Conservation (phyloP, 1,284 basidiomycete genomes). For the Cystobasidium slooffiae region DNA sequence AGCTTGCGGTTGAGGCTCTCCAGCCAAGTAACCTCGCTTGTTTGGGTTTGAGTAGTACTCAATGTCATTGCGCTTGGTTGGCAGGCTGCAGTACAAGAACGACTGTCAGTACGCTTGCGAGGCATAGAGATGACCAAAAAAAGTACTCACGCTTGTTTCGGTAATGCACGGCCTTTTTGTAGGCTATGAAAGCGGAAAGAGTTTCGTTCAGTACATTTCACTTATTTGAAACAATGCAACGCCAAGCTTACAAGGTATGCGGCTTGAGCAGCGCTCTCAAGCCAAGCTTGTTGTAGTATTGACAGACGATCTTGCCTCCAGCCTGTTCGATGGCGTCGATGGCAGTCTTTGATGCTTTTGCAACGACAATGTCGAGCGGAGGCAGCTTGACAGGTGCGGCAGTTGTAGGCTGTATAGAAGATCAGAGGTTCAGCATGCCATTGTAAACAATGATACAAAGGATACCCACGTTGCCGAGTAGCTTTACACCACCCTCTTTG, state of each 20-base stretch:
- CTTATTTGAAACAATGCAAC: not conserved
- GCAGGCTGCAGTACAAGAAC: not conserved
- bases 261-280: slow-evolving; percentile 59
- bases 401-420: slow-evolving; percentile 16
- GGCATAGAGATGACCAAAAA: not conserved
- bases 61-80: slow-evolving; percentile 41
- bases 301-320: slow-evolving; percentile 84
- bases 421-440: not conserved
- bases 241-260: slow-evolving; percentile 45
- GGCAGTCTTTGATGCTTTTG: slow-evolving; percentile 82
- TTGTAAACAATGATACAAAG: not conserved
- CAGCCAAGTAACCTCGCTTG: slow-evolving; percentile 44
- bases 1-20: not conserved
- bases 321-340: slow-evolving; percentile 79
- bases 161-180: slow-evolving; percentile 39
- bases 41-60: slow-evolving; percentile 41
- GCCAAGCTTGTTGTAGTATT: slow-evolving; percentile 87
- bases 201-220: not conserved
- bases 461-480: slow-evolving; percentile 75
- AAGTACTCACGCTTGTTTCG: slow-evolving; percentile 40
- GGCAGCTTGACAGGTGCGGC: slow-evolving; percentile 21
- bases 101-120: not conserved
- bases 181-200: slow-evolving; percentile 1
- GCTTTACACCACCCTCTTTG: slow-evolving; percentile 81
- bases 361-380: slow-evolving; percentile 75